Evolutionary conservation across 352 stramenopile species (phyloP).

Genomic region (Phytophthora pseudosyringae): DNA sequence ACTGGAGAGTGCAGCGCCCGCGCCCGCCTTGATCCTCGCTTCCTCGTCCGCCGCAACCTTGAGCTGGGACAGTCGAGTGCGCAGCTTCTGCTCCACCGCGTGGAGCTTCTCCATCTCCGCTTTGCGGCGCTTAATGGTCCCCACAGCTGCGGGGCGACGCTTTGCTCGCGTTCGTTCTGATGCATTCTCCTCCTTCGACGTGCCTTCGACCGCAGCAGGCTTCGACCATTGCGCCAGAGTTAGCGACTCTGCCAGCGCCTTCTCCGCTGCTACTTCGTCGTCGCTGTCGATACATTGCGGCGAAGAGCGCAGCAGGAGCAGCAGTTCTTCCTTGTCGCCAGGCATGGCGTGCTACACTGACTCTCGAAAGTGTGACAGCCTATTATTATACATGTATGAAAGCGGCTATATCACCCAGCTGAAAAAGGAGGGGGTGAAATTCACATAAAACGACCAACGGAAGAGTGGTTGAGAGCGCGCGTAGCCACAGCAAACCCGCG

Average conservation of each 20-base stretch:
- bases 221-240: background rate
- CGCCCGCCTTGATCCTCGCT: background rate
- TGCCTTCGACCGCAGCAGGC: background rate
- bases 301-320: background rate
- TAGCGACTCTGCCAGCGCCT: background rate
- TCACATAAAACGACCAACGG: too few relatives aligned
- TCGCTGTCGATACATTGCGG: background rate
- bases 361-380: too few relatives aligned
- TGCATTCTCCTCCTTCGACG: background rate
- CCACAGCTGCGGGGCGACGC: background rate
- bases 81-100: constrained; percentile 7
- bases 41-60: constrained; percentile 7
- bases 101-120: constrained; percentile 22
- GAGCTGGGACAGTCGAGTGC: constrained; percentile 11
- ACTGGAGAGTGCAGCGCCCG: background rate
- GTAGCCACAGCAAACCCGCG: too few relatives aligned
- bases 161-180: background rate
- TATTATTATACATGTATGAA: too few relatives aligned
- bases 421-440: too few relatives aligned
- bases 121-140: constrained; percentile 29
- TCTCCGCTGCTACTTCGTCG: background rate
- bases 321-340: background rate
- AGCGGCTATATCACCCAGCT: too few relatives aligned
- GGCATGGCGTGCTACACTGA: background rate
- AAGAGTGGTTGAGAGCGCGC: too few relatives aligned